Conservation (phyloP, 2,329 filamentous ascomycete genomes). For the Aureobasidium melanogenum region DNA sequence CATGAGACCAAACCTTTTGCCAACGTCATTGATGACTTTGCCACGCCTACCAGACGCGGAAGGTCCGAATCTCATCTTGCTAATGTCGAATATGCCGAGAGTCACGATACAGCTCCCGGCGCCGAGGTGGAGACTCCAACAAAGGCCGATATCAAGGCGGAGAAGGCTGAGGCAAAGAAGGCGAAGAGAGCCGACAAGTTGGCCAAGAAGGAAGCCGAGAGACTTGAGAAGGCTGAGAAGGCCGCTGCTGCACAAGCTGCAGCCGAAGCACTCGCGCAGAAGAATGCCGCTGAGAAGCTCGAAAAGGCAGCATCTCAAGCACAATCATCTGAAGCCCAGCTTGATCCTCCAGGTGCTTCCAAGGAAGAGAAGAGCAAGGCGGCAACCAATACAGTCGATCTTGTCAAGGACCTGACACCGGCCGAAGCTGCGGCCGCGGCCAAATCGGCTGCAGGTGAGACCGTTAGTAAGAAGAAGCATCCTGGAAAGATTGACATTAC, state of each 20-base stretch:
- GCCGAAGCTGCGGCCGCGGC: conserved; percentile 1
- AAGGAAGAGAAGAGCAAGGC: conserved; percentile 3
- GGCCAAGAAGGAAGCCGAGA: conserved; percentile 6
- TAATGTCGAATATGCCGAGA: not conserved
- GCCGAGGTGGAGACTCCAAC: not conserved
- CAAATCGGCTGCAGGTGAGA: conserved; percentile 1
- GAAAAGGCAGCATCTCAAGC: conserved; percentile 10
- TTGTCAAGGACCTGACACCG: conserved; percentile 2
- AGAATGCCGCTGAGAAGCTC: not conserved
- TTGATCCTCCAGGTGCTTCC: conserved; percentile 7
- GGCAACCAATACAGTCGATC: not conserved
- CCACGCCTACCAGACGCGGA: conserved; percentile 8
- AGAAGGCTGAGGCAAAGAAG: conserved; percentile 4
- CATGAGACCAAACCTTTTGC: conserved; percentile 11
- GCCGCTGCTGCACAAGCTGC: not conserved
- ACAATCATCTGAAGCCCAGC: conserved; percentile 15
- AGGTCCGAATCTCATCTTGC: conserved; percentile 6
- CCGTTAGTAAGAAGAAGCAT: conserved; percentile 26
- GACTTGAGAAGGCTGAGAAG: conserved; percentile 5
- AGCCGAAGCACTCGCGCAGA: not conserved
- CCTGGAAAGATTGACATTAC: conserved; percentile 41
- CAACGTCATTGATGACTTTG: not conserved
- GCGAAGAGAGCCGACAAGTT: conserved; percentile 17
- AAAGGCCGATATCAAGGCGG: conserved; percentile 6
- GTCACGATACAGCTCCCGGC: not conserved